phyloP scores from a whole-genome alignment of 768 basidiomycete species.

The Neoboletus brunneissimus region DNA sequence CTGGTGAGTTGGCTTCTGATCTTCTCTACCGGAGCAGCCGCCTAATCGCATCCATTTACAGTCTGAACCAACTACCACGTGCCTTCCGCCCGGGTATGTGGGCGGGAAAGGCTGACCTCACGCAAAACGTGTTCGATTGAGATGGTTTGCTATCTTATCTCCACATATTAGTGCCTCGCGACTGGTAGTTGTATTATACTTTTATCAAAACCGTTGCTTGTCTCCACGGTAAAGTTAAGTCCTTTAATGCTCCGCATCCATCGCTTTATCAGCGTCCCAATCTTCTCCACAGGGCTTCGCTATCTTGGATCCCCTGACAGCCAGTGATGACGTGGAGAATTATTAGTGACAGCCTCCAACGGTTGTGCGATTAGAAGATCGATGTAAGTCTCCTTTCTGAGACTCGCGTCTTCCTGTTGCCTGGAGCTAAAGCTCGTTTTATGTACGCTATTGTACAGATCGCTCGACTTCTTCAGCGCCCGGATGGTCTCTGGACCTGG shows the following conservation, averaged over 20 bases:
- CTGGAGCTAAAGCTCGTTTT: not conserved
- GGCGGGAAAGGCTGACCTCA: slow-evolving; percentile 1
- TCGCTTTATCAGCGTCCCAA: slow-evolving; percentile 3
- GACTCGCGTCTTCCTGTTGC: not conserved
- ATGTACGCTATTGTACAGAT: not conserved
- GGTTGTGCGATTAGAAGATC: not conserved
- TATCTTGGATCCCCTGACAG: not conserved
- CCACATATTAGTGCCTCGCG: too few species aligned
- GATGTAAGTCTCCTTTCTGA: not conserved
- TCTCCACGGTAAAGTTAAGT: not conserved
- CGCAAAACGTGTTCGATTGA: too few species aligned
- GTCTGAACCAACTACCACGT: slow-evolving; percentile 7
- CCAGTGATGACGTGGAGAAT: not conserved
- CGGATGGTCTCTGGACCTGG: not conserved
- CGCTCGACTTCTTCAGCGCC: not conserved
- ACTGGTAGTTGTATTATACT: not conserved
- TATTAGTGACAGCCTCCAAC: not conserved
- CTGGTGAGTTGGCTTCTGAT: not conserved
- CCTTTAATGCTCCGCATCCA: not conserved
- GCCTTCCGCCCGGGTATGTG: not conserved
- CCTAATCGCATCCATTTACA: slow-evolving; percentile 7
- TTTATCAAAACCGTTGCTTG: not conserved
- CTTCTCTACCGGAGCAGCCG: not conserved
- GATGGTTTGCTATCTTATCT: too few species aligned
- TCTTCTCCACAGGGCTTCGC: not conserved